Conservation (phyloP, 2,329 filamentous ascomycete genomes). For the Cladophialophora exuberans region DNA sequence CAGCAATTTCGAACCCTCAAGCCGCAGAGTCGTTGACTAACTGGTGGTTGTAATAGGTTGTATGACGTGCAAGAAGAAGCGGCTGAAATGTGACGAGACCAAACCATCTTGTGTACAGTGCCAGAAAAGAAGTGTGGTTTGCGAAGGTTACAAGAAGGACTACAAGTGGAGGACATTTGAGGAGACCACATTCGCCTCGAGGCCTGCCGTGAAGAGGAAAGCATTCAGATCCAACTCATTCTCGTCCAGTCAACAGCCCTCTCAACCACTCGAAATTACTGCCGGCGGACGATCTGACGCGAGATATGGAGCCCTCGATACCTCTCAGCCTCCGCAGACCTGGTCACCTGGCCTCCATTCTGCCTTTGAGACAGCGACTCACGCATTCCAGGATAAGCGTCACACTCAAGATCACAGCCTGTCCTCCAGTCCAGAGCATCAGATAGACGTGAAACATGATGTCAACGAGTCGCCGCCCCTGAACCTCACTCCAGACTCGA, state of each 20-base stretch:
- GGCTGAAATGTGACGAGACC: constrained; percentile 73
- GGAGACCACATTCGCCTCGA: constrained; percentile 58
- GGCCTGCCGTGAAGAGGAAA: constrained; percentile 46
- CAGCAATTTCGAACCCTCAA: not conserved
- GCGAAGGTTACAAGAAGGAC: constrained; percentile 74
- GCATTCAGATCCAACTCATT: constrained; percentile 25
- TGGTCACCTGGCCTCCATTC: constrained; percentile 31
- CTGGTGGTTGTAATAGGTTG: constrained; percentile 57
- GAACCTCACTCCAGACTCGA: constrained; percentile 14
- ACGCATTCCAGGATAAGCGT: constrained; percentile 22
- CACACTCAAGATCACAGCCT: constrained; percentile 2
- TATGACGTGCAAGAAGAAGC: constrained; percentile 72
- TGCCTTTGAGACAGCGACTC: constrained; percentile 27
- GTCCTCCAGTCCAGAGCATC: constrained; percentile 6
- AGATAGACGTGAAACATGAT: not conserved
- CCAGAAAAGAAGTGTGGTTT: constrained; percentile 64
- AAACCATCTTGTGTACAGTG: constrained; percentile 71
- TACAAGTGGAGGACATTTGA: constrained; percentile 76
- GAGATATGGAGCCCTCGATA: not conserved
- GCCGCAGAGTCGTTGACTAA: constrained; percentile 6
- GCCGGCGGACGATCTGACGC: not conserved
- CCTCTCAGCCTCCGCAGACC: constrained; percentile 14
- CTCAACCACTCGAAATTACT: constrained; percentile 29
- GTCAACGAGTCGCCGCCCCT: constrained; percentile 1
- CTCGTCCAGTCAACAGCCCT: constrained; percentile 38